Evolutionary conservation across 2,329 filamentous ascomycete genomes (phyloP).

Genomic region (Scolecobasidium constrictum): DNA sequence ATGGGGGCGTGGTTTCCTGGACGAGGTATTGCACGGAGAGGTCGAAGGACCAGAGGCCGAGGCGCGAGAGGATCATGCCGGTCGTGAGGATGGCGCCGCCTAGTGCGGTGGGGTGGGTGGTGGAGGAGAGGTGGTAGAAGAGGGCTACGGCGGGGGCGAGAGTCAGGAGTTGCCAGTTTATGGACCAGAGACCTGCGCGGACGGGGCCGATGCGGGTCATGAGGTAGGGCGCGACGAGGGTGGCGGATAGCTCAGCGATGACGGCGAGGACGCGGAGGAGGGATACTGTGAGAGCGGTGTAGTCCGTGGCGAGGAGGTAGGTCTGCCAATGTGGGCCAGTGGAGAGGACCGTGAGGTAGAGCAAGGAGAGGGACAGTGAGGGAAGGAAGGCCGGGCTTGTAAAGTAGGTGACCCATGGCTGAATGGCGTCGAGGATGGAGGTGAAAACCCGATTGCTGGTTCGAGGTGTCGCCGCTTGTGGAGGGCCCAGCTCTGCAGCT

Average conservation of each 20-base stretch:
- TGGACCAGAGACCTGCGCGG: conserved; percentile 59
- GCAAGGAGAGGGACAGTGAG: conserved; percentile 47
- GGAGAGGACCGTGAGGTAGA: conserved; percentile 51
- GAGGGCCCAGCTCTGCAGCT: not conserved
- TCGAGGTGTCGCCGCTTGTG: not conserved
- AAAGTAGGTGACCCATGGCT: conserved; percentile 35
- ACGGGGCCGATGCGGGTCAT: conserved; percentile 41
- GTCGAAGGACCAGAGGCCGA: conserved; percentile 39
- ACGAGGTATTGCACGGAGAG: conserved; percentile 35
- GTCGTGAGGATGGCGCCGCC: conserved; percentile 22
- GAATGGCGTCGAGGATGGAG: conserved; percentile 16
- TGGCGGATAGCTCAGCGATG: conserved; percentile 48
- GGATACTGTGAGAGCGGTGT: conserved; percentile 42
- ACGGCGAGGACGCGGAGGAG: conserved; percentile 42
- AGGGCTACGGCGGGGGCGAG: conserved; percentile 28
- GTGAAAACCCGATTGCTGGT: too few relatives aligned
- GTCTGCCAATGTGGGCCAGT: conserved; percentile 55
- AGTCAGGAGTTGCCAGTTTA: conserved; percentile 55
- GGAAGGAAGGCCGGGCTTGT: conserved; percentile 47
- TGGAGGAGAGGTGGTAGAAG: not conserved
- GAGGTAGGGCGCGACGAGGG: conserved; percentile 46
- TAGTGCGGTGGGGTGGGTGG: not conserved
- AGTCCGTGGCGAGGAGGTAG: conserved; percentile 43
- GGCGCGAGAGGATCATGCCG: conserved; percentile 28
- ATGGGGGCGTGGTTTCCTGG: conserved; percentile 27